Base-by-base conservation (phyloP, 768 basidiomycete genomes). In the Russula compacta region DNA sequence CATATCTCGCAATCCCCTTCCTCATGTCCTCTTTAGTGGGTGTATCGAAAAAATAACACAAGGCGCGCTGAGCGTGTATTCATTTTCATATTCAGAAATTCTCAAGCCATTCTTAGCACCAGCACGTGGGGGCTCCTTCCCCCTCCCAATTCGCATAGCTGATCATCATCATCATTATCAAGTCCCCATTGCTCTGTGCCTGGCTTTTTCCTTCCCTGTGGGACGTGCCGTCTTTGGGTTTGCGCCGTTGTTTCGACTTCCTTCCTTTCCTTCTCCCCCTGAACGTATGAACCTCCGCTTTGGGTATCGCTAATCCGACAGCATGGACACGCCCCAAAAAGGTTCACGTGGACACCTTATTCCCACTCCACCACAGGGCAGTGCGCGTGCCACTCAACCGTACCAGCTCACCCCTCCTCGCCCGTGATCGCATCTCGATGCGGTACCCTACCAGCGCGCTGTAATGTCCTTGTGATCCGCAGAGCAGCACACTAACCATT, bases 1-100 rank as follows among this genome's bases (percentile, higher is more conserved):
- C 40, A 33, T 47, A 50, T 38, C 44, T 33, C 15, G 21, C 32
- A 40, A 35, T 15, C 19, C 24, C 12, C 43, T 19, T 4, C 19
- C 35, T 40, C 47, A 43, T 44, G 35, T 56, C 24, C 53, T 29
- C 38, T 33, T 36, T 61, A 52, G 24, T 46, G 53, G 33, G 19
- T 63, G 56, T 63, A 63, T 58, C n/a, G 35, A 58, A 61, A 55
- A 40, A 61, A 35, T 57, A 32, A 51, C 49, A 57, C 29, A 48
- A 35, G 44, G 44, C 50, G 29, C 52, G 52, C 40, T 32, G 56
- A 47, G 61, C 52, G 56, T 54, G 56, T 58, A 40, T 49, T 29
- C 46, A 47, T 35, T 40, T 7, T 32, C 50, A 52, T 29, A 29
- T 29, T 3, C 24, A 29, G 24, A 9, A 53, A 15, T 39, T n/a